Percentiles rank a stretch among this genome's conserved stretches.
phyloP scores from a whole-genome alignment of 1,139 yeast genomes.

The Nakaseomyces bracarensis region DNA sequence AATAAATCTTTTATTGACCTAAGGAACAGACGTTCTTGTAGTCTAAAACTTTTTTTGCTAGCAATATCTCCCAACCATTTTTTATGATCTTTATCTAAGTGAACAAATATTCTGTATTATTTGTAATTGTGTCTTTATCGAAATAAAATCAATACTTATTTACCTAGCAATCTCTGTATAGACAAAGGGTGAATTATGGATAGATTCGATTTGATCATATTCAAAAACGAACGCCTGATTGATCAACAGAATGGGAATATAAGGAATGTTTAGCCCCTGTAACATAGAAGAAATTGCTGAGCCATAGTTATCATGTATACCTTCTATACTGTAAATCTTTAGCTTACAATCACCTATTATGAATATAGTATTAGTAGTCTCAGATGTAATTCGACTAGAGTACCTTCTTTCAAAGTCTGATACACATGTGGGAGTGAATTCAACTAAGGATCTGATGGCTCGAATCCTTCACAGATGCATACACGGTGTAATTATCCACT shows the following conservation, averaged over 20 bases:
- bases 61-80: too few species aligned
- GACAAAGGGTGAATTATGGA: conserved; percentile 10
- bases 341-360: conserved; percentile 17
- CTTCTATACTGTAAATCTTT: conserved; percentile 9
- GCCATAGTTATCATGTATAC: conserved; percentile 8
- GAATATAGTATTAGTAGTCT: conserved; percentile 17
- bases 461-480: conserved; percentile 18
- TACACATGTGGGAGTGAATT: conserved; percentile 21
- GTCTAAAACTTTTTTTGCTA: neutral
- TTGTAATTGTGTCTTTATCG: too few species aligned
- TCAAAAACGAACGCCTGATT: conserved; percentile 17
- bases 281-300: neutral
- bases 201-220: conserved; percentile 19
- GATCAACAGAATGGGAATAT: conserved; percentile 14
- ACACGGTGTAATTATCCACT: conserved; percentile 17
- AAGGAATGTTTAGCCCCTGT: neutral
- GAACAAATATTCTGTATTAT: neutral
- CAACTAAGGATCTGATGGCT: conserved; percentile 20
- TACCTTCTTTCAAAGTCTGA: conserved; percentile 17
- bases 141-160: too few species aligned
- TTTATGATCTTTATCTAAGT: neutral
- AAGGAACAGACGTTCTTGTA: neutral
- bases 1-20: neutral
- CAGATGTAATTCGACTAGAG: conserved; percentile 18
- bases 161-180: conserved; percentile 6